Conservation (phyloP, 257 asterid species). For the Catharanthus roseus region DNA sequence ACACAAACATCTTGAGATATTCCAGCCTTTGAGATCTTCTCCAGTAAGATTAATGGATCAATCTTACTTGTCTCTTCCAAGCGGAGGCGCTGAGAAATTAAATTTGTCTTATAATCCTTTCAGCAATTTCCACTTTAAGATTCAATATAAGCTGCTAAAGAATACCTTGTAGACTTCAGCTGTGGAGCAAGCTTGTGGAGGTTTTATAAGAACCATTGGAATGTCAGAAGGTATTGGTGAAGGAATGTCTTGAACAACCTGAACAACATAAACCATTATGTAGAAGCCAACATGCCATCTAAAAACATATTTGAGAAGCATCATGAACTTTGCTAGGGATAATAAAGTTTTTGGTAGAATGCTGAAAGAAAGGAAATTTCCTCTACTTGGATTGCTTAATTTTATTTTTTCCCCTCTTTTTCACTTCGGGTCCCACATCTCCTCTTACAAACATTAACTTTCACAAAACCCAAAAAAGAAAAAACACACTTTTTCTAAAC, state of each 20-base stretch:
- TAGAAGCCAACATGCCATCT: not conserved
- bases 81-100: slow-evolving; percentile 51
- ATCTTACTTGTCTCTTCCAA: slow-evolving; percentile 60
- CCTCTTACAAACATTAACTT: too few relatives aligned
- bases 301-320: not conserved
- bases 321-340: not conserved
- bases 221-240: slow-evolving; percentile 51
- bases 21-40: slow-evolving; percentile 61
- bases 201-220: slow-evolving; percentile 93
- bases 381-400: too few relatives aligned
- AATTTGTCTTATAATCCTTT: slow-evolving; percentile 7
- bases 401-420: too few relatives aligned
- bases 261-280: slow-evolving; percentile 8
- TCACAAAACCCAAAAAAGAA: too few relatives aligned
- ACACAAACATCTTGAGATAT: slow-evolving; percentile 84
- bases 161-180: slow-evolving; percentile 96
- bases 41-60: slow-evolving; percentile 76
- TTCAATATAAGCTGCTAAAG: slow-evolving; percentile 5
- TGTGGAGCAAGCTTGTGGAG: slow-evolving; percentile 86
- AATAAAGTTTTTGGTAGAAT: not conserved
- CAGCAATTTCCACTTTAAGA: slow-evolving; percentile 3
- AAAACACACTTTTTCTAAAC: too few relatives aligned
- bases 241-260: slow-evolving; percentile 80
- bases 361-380: not conserved
- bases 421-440: too few relatives aligned